Conservation (phyloP, 2,329 filamentous ascomycete genomes). For the Penicillium sclerotiorum region DNA sequence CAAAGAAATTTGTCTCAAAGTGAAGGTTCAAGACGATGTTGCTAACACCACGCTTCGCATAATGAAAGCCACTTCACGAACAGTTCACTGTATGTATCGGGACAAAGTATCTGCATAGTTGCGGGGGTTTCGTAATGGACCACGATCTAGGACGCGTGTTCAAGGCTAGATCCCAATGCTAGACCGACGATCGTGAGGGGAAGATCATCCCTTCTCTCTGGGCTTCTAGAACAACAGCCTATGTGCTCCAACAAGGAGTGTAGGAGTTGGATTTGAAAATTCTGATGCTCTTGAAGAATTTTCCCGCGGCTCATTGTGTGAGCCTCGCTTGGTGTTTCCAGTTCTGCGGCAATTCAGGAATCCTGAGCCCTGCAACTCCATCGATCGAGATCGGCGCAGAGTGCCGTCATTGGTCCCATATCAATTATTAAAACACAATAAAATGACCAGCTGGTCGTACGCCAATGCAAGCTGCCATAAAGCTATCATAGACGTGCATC, state of each 20-base stretch:
- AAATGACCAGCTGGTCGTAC: background rate
- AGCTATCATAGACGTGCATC: background rate
- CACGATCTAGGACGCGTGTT: constrained; percentile 12
- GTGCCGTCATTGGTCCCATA: background rate
- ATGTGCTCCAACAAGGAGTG: background rate
- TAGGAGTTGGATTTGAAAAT: background rate
- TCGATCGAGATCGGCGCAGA: background rate
- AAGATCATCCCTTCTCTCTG: constrained; percentile 1
- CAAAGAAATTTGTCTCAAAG: no score
- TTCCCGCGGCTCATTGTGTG: background rate
- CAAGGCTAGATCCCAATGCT: constrained; percentile 3
- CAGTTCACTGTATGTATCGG: background rate
- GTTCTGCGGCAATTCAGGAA: constrained; percentile 41
- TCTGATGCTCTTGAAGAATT: background rate
- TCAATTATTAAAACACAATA: no score
- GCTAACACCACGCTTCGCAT: no score
- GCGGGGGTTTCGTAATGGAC: constrained; percentile 2
- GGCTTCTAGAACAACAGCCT: constrained; percentile 12
- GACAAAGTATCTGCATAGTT: background rate
- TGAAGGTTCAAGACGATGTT: no score
- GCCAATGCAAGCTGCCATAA: constrained; percentile 4
- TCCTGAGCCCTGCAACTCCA: background rate
- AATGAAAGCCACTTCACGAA: constrained; percentile 7
- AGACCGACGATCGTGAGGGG: constrained; percentile 4
- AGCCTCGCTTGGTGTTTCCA: background rate